These are phyloP conservation scores for Phlyctochytrium arcticum DNA, from an alignment of 192 early-diverging fungal species.

Conservation along the genomic window DNA sequence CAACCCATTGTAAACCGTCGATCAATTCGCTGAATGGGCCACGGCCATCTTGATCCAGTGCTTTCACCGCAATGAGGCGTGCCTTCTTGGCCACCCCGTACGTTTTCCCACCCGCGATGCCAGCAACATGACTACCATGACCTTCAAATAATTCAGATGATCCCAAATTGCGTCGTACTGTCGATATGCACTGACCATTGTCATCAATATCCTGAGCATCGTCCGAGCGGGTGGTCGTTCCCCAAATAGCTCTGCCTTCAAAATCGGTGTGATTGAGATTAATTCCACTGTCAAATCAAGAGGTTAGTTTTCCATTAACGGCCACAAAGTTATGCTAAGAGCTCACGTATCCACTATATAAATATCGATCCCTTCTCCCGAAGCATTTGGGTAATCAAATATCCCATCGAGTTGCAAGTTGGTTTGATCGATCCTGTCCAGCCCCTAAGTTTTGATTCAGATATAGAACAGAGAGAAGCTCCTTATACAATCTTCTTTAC, in stretches of 20 bases:
- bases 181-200: not conserved
- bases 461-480: too few species aligned
- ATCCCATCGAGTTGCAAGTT: conserved; percentile 27
- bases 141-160: too few species aligned
- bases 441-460: not conserved
- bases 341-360: conserved; percentile 62
- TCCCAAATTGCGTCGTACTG: too few species aligned
- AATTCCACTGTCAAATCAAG: conserved; percentile 47
- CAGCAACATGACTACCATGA: conserved; percentile 41
- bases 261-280: conserved; percentile 77
- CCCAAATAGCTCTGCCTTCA: conserved; percentile 69
- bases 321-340: not conserved
- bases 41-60: conserved; percentile 48
- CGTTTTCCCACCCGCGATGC: conserved; percentile 40
- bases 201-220: conserved; percentile 28
- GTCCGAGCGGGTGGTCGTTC: conserved; percentile 35
- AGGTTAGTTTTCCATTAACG: not conserved
- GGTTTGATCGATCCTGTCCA: not conserved
- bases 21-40: conserved; percentile 51
- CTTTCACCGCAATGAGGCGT: conserved; percentile 54
- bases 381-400: conserved; percentile 49
- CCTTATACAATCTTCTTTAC: too few species aligned
- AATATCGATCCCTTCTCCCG: conserved; percentile 54
- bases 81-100: conserved; percentile 68
- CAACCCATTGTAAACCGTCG: conserved; percentile 48